These are phyloP conservation scores for Coccomyxa sp. DNA, from an alignment of 139 green algal species.

Conservation along the genomic window DNA sequence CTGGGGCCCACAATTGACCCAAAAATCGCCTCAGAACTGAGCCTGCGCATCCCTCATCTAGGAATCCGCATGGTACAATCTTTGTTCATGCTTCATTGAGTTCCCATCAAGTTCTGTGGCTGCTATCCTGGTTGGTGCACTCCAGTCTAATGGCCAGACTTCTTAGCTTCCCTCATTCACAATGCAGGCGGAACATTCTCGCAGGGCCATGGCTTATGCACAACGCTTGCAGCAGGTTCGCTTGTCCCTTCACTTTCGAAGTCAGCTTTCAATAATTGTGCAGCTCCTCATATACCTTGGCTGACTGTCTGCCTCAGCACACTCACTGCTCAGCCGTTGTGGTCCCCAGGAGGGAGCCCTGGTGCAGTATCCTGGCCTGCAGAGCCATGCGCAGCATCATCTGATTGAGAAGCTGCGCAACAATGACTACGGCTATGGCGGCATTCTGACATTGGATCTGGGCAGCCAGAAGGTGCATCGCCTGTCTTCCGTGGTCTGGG, in stretches of 20 bases:
- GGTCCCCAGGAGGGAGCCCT: slow-evolving; percentile 18
- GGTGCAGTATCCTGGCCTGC: slow-evolving; percentile 66
- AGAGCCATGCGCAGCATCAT: slow-evolving; percentile 46
- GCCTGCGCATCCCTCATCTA: slow-evolving; percentile 70
- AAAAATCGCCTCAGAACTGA: slow-evolving; percentile 57
- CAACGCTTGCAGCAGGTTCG: slow-evolving; percentile 33
- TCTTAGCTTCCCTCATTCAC: too few relatives aligned
- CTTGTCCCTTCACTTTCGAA: not conserved
- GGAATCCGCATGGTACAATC: slow-evolving; percentile 42
- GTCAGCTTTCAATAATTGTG: too few relatives aligned
- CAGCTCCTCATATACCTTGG: too few relatives aligned
- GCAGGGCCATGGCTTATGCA: slow-evolving; percentile 40
- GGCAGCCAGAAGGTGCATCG: slow-evolving; percentile 10
- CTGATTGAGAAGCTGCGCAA: slow-evolving; percentile 51
- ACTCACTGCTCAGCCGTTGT: too few relatives aligned
- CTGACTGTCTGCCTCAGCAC: too few relatives aligned
- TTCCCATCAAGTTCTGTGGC: too few relatives aligned
- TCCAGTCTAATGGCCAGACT: too few relatives aligned
- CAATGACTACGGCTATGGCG: slow-evolving; percentile 61
- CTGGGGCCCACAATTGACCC: slow-evolving; percentile 76
- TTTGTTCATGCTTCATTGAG: too few relatives aligned
- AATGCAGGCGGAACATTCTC: slow-evolving; percentile 43
- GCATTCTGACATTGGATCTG: slow-evolving; percentile 64
- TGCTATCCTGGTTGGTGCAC: too few relatives aligned
- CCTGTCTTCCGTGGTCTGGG: not conserved